These are phyloP conservation scores for Pleurotus eryngii DNA, from an alignment of 768 basidiomycete genomes.

Conservation along the genomic window DNA sequence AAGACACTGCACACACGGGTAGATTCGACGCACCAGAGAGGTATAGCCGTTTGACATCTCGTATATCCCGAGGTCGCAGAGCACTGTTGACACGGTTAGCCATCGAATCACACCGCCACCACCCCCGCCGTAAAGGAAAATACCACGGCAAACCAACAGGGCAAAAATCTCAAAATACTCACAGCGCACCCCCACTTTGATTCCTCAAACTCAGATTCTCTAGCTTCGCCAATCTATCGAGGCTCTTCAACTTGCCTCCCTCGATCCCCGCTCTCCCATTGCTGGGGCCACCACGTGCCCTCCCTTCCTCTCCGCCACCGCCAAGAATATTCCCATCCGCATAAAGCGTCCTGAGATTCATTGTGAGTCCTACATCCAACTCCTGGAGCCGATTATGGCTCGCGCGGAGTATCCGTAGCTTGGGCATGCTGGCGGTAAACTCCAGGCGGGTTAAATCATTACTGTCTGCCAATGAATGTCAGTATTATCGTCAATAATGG, in stretches of 20 bases:
- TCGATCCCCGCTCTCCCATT: too few species aligned
- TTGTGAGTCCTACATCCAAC: slow-evolving; percentile 61
- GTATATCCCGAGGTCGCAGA: slow-evolving; percentile 65
- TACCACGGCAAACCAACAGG: too few species aligned
- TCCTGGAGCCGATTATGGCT: slow-evolving; percentile 75
- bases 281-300: too few species aligned
- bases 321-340: slow-evolving; percentile 79
- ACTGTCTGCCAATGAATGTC: slow-evolving; percentile 42
- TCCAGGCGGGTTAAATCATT: slow-evolving; percentile 62
- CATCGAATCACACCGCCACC: too few species aligned
- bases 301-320: slow-evolving; percentile 9
- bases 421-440: slow-evolving; percentile 53
- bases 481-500: too few species aligned
- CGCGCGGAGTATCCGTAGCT: slow-evolving; percentile 78
- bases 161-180: slow-evolving; percentile 32
- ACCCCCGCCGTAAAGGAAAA: slow-evolving; percentile 4
- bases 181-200: slow-evolving; percentile 76
- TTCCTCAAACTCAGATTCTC: slow-evolving; percentile 92
- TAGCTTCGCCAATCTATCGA: slow-evolving; percentile 62
- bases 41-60: slow-evolving; percentile 92
- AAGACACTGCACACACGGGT: slow-evolving; percentile 1
- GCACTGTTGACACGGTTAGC: slow-evolving; percentile 25
- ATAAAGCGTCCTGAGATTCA: slow-evolving; percentile 84
- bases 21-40: slow-evolving; percentile 70
- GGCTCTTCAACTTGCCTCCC: slow-evolving; percentile 33